Conservation (phyloP, 108 stramenopile species). For the Cyclostephanos invisitatus region DNA sequence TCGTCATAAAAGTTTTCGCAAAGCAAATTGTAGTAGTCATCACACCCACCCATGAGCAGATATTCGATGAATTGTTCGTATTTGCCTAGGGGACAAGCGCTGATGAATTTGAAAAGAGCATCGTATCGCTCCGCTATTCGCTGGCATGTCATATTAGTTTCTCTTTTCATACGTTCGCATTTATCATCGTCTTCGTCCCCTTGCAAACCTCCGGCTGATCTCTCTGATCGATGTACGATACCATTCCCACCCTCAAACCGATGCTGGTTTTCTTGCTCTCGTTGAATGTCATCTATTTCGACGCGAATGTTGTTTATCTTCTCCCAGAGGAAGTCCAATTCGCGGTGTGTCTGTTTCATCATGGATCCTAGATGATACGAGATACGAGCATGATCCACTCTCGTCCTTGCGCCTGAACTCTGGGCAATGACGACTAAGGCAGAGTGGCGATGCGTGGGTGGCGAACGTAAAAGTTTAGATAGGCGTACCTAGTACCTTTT, state of each 20-base stretch:
- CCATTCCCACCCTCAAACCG: background rate
- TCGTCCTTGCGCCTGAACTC: background rate
- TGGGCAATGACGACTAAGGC: too few relatives aligned
- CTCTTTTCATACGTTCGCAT: slow-evolving; percentile 51
- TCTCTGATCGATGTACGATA: slow-evolving; percentile 6
- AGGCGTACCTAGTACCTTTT: too few relatives aligned
- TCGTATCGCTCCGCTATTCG: slow-evolving; percentile 42
- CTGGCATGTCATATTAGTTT: slow-evolving; percentile 31
- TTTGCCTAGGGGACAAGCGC: slow-evolving; percentile 42
- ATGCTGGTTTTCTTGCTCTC: background rate
- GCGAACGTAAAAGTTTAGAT: too few relatives aligned
- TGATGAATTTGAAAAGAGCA: slow-evolving; percentile 28
- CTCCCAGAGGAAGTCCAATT: background rate
- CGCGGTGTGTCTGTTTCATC: background rate
- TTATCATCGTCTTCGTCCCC: slow-evolving; percentile 41
- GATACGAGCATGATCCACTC: background rate
- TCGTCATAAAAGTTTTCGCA: slow-evolving; percentile 61
- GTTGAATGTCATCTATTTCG: background rate
- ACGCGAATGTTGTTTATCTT: background rate
- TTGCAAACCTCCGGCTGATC: background rate
- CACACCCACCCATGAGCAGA: slow-evolving; percentile 33
- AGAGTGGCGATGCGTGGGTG: too few relatives aligned
- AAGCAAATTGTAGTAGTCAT: slow-evolving; percentile 10
- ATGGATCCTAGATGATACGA: background rate
- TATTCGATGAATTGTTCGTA: slow-evolving; percentile 77